Base-by-base conservation (phyloP, 176 grass and related monocot genomes). In the Panicum miliaceum region DNA sequence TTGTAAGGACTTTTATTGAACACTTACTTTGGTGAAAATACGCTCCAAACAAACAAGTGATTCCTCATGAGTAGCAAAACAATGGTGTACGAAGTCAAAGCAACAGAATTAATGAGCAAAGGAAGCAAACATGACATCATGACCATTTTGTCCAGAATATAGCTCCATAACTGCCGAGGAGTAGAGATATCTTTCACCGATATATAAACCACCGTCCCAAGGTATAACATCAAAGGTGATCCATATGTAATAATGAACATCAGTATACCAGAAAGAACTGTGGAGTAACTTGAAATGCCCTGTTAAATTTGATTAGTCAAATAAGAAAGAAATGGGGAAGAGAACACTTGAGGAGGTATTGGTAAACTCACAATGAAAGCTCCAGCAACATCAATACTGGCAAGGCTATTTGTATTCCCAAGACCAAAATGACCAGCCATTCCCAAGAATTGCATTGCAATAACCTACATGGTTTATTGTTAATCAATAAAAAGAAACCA, bases 21-120 rank as follows among this genome's bases (percentile, higher is more conserved):
- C 82, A 89, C 93, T 90, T 90, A 98, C 93, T 98, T 98, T 66
- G 91, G 96, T 59, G 96, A 98, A 88, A 98, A 98, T 13, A 98
- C 91, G 45, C 96, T 98, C 96, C 96, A 94, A 76, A 95, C 91
- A 83, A 98, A 98, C 80, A 98, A 72, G 89, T 98, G 96, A 74
- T 92, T 92, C 81, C 96, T 98, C 93, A 95, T 95, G 78, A 95
- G 83, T 66, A 93, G 73, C 77, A 98, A 85, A 68, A 95, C 88
- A 23, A 92, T 90, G 20, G 96, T 98, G 86, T 93, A 95, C 35
- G 89, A 86, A 79, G 87, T 93, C 77, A 98, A 78, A 15, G 87
- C 82, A 64, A 98, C 12, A 50, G 85, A 98, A 76, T 98, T 98
- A 42, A 94, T 76, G 26, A 90, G 80, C 85, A 98, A 65, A 43